Conservation (phyloP, 768 basidiomycete species). For the Calvatia gigantea region DNA sequence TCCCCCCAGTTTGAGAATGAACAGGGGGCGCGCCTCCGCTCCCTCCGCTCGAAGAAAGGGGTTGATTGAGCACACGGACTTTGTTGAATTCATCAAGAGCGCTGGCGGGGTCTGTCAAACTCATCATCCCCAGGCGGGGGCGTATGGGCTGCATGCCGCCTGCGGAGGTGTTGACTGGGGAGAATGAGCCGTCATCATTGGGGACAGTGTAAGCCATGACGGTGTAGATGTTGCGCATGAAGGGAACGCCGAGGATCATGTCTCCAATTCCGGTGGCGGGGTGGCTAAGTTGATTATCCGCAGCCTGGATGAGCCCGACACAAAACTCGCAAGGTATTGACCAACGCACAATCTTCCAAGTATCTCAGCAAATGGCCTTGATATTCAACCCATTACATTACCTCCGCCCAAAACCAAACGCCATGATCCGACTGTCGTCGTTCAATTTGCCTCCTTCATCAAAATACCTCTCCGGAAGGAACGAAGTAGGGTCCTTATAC, state of each 20-base stretch:
- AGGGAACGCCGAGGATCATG: constrained; percentile 77
- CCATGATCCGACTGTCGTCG: constrained; percentile 12
- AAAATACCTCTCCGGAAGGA: constrained; percentile 31
- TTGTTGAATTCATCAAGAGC: constrained; percentile 68
- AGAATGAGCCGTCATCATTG: constrained; percentile 41
- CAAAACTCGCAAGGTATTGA: constrained; percentile 46
- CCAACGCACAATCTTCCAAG: constrained; percentile 41
- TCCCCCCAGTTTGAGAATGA: constrained; percentile 16
- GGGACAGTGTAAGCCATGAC: constrained; percentile 68
- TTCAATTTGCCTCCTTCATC: constrained; percentile 16
- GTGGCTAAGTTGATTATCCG: constrained; percentile 36
- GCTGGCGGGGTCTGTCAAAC: constrained; percentile 55
- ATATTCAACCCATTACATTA: constrained; percentile 40
- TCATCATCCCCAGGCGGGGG: constrained; percentile 57
- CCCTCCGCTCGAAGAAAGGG: constrained; percentile 34
- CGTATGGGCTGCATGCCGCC: constrained; percentile 4
- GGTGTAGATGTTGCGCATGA: constrained; percentile 72
- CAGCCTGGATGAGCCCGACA: constrained; percentile 65
- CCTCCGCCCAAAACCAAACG: constrained; percentile 22
- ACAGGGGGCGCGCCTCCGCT: not conserved
- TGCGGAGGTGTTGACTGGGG: constrained; percentile 16
- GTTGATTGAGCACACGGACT: constrained; percentile 64
- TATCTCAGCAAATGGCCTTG: constrained; percentile 75
- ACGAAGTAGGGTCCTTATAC: constrained; percentile 29
- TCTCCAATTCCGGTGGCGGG: constrained; percentile 45